A percentile compares a stretch with the other conserved stretches of the same genome.
Evolutionary conservation across 768 basidiomycete genomes (phyloP).

Genomic region (Panellus pusillus): DNA sequence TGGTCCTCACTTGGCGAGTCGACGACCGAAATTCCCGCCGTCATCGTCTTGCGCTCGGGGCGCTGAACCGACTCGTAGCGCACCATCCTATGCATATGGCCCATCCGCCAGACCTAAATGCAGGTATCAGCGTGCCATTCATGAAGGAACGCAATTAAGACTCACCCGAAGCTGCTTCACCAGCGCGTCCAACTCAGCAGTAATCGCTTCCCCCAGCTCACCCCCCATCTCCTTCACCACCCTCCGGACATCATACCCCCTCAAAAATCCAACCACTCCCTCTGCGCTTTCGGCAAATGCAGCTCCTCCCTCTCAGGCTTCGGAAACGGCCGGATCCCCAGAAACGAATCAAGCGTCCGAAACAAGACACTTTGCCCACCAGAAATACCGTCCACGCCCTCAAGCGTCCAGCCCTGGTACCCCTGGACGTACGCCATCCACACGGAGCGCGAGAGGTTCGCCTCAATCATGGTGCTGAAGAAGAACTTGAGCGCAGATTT

Average conservation of each 20-base stretch:
- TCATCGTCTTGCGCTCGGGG: conserved; percentile 22
- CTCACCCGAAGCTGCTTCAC: conserved; percentile 21
- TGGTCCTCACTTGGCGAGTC: conserved; percentile 13
- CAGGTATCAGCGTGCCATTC: neutral
- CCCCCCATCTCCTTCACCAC: conserved; percentile 3
- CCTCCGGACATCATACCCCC: conserved; percentile 20
- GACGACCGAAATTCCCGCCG: conserved; percentile 20
- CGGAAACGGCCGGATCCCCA: conserved; percentile 20
- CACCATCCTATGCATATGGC: conserved; percentile 22
- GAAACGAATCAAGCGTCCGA: conserved; percentile 22
- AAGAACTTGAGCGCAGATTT: conserved; percentile 13
- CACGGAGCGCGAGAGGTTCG: conserved; percentile 4
- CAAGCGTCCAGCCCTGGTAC: conserved; percentile 22
- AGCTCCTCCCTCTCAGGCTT: conserved; percentile 15
- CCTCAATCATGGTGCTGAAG: conserved; percentile 15
- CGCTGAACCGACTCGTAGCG: conserved; percentile 21
- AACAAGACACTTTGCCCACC: conserved; percentile 21
- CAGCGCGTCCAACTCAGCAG: conserved; percentile 16
- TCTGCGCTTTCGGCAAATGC: conserved; percentile 13
- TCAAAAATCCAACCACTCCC: conserved; percentile 19
- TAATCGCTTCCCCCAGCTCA: conserved; percentile 3
- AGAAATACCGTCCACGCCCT: conserved; percentile 19
- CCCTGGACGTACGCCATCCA: conserved; percentile 22
- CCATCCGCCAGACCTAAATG: conserved; percentile 20
- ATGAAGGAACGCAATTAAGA: neutral